Base-by-base conservation (phyloP, 306 rosid species). In the Glycine latifolia region DNA sequence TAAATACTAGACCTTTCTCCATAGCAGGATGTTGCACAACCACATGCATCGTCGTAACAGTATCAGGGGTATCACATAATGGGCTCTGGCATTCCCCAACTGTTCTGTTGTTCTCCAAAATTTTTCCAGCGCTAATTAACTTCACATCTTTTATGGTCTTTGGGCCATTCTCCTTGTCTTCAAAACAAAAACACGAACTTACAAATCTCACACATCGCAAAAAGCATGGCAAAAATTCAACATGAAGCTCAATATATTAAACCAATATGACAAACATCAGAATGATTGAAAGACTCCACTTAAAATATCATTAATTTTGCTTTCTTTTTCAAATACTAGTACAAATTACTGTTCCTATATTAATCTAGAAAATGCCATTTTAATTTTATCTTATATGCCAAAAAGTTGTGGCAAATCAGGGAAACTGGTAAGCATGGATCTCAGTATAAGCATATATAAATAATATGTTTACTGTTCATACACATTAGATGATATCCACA, bases 31-130 rank as follows among this genome's bases (percentile, higher is more conserved):
- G 94, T 79, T 95, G 99, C 85, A 95, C 89, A 77, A 95, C 87
- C 11, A 93, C 97, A 77, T 91, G 99, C 99, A 95, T 95, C 16
- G 99, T 95, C 10, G 97, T 95, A 35, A 94, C 91, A 61, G 91
- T 90, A 15, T 90, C 98, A 6, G 97, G 97, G 55, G 90, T 78
- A 67, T 95, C 97, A 20, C 84, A 87, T 67, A 92, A 81, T 20
- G 97, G 98, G 89, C 95, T 95, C 80, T 73, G 92, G 83, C 99
- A 92, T 74, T 95, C 99, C 53, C 92, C 97, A 56, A 95, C 90
- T 62, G 99, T 95, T 90, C 65, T 89, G 81, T 83, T 89, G 87
- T 95, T 95, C 84, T 95, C 99, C 85, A 95, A 86, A 81, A 95
- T 81, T 84, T 82, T 91, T 70, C 99, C 99, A 1, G 90, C 99